Evolutionary conservation across 129 eudicot genomes (phyloP), one percentile per base, ranked within the genome.

Genomic region (Saposhnikovia divaricata): DNA sequence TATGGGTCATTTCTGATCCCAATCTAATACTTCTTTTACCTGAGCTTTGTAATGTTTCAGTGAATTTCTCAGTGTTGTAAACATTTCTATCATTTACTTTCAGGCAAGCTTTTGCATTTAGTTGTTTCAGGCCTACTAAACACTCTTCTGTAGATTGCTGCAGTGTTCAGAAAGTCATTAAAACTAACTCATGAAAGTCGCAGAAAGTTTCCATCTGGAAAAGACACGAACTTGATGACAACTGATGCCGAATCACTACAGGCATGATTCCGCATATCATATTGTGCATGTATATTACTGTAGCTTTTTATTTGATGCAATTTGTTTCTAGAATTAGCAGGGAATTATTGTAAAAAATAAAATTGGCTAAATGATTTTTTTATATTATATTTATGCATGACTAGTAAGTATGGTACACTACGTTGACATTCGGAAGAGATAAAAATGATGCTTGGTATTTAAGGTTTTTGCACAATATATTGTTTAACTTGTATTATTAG

Each of bases 181-280:
- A 86, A 89, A 86, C 89, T 95, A 87, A 90, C 98, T 44, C 91
- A 91, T 79, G 98, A 95, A 80, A 84, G 96, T 76, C 98, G 97
- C 75, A 92, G 86, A 81, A 85, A 87, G 65, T 90, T 90, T 85
- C 87, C 93, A 42, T 78, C 97, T 25, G 96, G 98, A 79, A 95
- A 86, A 86, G 89, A 92, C 70, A 92, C 97, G n/a, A 95, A 95
- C 84, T 80, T 95, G 93, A 95, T 95, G 91, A 90, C 98, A 79
- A 95, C 98, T 9, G 98, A 95, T 85, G 90, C 98, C 78, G 91
- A 95, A 82, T 83, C 97, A 55, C 92, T 95, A 31, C 94, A 89
- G 96, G 98, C 85, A 88, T 82, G 89, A 80, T 78, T 78, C 38
- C 13, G 39, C 48, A 39, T 61, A 53, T 8, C 57, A 25, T 18